Evolutionary conservation across 2,329 filamentous ascomycete species (phyloP).

Genomic region (Hymenoscyphus linearis): DNA sequence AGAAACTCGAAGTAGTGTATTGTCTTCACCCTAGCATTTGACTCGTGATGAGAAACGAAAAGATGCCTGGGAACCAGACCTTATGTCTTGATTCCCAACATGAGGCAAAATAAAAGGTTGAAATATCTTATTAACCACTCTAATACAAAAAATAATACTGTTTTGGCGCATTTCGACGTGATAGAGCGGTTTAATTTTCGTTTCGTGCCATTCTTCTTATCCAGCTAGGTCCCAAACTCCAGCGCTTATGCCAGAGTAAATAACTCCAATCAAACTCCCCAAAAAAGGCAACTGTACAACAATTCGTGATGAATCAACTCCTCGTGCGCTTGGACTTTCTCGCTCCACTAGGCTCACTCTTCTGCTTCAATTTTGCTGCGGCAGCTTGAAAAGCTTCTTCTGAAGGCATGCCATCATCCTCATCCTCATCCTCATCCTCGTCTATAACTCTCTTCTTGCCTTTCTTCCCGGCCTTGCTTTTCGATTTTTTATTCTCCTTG

Average conservation of each 20-base stretch:
- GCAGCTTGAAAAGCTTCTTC: constrained; percentile 58
- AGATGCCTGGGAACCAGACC: too few species aligned
- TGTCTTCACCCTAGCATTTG: too few species aligned
- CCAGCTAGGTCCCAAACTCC: not conserved
- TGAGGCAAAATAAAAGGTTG: not conserved
- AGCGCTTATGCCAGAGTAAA: not conserved
- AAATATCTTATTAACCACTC: not conserved
- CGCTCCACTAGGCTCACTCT: constrained; percentile 7
- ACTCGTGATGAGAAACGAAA: too few species aligned
- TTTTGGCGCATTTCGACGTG: not conserved
- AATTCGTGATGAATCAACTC: constrained; percentile 9
- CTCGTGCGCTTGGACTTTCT: constrained; percentile 24
- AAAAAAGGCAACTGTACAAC: not conserved
- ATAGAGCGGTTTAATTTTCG: not conserved
- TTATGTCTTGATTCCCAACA: too few species aligned
- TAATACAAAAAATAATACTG: not conserved
- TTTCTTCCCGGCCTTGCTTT: constrained; percentile 46
- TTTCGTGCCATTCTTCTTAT: not conserved
- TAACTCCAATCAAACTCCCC: not conserved
- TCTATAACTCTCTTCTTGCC: constrained; percentile 47
- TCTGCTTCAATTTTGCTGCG: constrained; percentile 41
- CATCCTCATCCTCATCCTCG: constrained; percentile 65
- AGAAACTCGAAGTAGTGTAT: too few species aligned
- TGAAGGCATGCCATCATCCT: constrained; percentile 54
- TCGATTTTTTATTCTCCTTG: constrained; percentile 36